Percentiles rank a stretch among this genome's conserved stretches.
Evolutionary conservation across 1,139 yeast genomes (phyloP).

Genomic region (Pichia sp.): DNA sequence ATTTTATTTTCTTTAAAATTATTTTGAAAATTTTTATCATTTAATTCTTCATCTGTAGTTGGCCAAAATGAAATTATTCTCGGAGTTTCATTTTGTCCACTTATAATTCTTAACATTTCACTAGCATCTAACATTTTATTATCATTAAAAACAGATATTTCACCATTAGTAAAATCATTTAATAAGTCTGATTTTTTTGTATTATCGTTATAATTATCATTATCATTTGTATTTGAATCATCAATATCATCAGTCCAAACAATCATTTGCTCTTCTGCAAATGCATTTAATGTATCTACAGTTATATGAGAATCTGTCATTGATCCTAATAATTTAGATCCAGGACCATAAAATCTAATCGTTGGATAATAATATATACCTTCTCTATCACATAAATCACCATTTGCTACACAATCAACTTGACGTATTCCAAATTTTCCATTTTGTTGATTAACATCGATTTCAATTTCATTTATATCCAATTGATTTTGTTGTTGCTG

Average conservation of each 20-base stretch:
- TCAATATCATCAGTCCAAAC: constrained; percentile 27
- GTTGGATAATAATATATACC: constrained; percentile 51
- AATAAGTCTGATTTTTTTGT: not conserved
- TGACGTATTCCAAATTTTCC: constrained; percentile 47
- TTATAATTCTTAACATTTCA: constrained; percentile 37
- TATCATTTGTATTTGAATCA: not conserved
- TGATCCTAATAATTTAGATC: constrained; percentile 32
- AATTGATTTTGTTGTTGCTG: constrained; percentile 34
- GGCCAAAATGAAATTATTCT: constrained; percentile 62
- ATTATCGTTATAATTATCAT: not conserved
- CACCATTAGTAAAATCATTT: constrained; percentile 2
- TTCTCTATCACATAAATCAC: constrained; percentile 64
- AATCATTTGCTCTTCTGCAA: constrained; percentile 44
- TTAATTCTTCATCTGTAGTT: constrained; percentile 38
- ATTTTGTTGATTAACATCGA: not conserved
- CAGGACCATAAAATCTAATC: constrained; percentile 56
- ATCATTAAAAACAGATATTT: constrained; percentile 2
- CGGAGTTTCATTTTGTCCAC: constrained; percentile 45
- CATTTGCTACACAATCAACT: constrained; percentile 66
- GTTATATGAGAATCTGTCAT: constrained; percentile 34
- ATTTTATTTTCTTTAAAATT: constrained; percentile 29
- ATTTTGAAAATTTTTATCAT: constrained; percentile 32
- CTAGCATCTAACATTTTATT: constrained; percentile 26
- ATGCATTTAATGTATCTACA: constrained; percentile 43
- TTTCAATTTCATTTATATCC: not conserved